phyloP scores from a whole-genome alignment of 352 stramenopile species.

The Halophytophthora polymorphica region DNA sequence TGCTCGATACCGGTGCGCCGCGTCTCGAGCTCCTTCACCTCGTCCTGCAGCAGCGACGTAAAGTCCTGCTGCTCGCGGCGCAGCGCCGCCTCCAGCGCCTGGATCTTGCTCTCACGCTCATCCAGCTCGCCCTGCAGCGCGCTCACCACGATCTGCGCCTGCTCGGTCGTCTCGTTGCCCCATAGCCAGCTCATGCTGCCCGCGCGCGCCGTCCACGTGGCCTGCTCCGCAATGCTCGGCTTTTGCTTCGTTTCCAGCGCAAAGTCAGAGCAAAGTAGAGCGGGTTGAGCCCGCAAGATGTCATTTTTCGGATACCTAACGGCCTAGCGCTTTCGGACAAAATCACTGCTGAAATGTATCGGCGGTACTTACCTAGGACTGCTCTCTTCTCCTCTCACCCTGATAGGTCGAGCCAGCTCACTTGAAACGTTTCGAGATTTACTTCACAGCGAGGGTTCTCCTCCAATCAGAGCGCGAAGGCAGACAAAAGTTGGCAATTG shows the following conservation, averaged over 20 bases:
- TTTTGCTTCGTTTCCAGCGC: background rate
- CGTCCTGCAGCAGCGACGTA: conserved; percentile 46
- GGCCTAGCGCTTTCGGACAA: too few species aligned
- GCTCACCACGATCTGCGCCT: conserved; percentile 82
- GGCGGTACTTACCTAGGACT: too few species aligned
- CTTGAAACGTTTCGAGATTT: too few species aligned
- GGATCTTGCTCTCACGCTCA: conserved; percentile 77
- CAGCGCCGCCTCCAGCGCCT: conserved; percentile 70
- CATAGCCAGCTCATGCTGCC: conserved; percentile 74
- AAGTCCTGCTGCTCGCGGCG: conserved; percentile 76
- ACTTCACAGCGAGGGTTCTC: too few species aligned
- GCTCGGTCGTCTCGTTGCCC: conserved; percentile 82
- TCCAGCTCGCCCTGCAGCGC: conserved; percentile 79
- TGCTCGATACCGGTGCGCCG: conserved; percentile 33
- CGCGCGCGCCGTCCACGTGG: background rate
- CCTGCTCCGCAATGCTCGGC: conserved; percentile 1
- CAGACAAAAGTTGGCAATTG: too few species aligned
- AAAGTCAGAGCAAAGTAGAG: conserved; percentile 15
- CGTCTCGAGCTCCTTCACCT: conserved; percentile 66
- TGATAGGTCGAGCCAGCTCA: too few species aligned
- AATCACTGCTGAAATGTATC: too few species aligned
- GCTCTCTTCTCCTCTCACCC: too few species aligned
- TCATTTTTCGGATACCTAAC: conserved; percentile 1
- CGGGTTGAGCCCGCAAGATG: conserved; percentile 4
- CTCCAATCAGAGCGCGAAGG: too few species aligned